These are phyloP conservation scores for Eucalyptus grandis DNA, from an alignment of 345 rosid genomes.

Conservation along the genomic window DNA sequence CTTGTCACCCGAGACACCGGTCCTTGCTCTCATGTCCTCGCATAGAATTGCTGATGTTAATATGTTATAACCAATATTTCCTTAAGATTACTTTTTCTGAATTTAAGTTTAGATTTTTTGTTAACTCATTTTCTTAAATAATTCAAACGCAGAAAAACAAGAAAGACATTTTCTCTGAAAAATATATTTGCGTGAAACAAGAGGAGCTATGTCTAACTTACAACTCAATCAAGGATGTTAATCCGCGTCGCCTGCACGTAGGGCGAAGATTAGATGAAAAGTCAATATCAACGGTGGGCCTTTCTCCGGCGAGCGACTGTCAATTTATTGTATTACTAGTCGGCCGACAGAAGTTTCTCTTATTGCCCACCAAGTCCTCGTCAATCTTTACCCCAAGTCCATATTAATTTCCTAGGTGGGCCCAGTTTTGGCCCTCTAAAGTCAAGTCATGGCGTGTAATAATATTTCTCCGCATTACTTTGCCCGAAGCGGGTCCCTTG, in stretches of 20 bases:
- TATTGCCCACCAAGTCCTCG: background rate
- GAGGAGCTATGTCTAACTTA: accelerated
- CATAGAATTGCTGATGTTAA: no score
- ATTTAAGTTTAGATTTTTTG: accelerated
- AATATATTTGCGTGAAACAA: accelerated
- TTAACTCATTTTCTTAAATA: no score
- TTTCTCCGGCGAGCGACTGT: background rate
- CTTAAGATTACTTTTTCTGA: accelerated
- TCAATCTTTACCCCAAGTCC: background rate
- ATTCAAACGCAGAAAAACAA: accelerated
- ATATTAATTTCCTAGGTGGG: background rate
- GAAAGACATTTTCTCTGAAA: accelerated
- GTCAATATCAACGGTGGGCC: background rate
- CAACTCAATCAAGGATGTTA: accelerated
- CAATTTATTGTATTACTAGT: background rate
- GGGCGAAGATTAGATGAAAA: accelerated
- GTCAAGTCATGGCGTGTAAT: background rate
- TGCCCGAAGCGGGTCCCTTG: background rate
- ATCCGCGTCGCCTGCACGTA: no score
- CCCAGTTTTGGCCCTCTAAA: background rate
- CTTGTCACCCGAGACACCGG: no score
- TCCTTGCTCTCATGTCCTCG: no score
- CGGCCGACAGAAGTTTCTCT: background rate
- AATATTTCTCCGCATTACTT: no score
- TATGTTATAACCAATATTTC: no score